phyloP scores from a whole-genome alignment of 2,329 filamentous ascomycete genomes.

The Penicillium decumbens region DNA sequence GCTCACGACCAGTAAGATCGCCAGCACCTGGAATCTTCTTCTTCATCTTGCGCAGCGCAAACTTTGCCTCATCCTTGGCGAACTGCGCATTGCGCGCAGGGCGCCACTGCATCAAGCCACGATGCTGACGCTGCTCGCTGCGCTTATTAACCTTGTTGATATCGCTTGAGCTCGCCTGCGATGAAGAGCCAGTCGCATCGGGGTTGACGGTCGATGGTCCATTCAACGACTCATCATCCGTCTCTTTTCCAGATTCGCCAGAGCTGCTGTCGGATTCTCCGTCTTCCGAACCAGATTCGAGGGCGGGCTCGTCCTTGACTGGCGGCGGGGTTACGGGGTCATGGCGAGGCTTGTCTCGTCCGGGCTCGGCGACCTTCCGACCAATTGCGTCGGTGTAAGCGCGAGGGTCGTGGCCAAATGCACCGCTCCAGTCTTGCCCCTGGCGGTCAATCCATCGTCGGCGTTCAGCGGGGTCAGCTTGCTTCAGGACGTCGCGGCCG shows the following conservation, averaged over 20 bases:
- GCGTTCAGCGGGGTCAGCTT: conserved; percentile 62
- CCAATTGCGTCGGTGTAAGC: conserved; percentile 52
- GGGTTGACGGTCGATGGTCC: conserved; percentile 18
- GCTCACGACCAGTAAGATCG: conserved; percentile 70
- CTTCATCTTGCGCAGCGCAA: conserved; percentile 68
- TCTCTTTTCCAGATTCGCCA: conserved; percentile 5
- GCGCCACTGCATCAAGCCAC: conserved; percentile 92
- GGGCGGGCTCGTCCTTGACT: conserved; percentile 24
- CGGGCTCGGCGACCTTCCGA: conserved; percentile 54
- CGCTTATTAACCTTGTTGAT: conserved; percentile 39
- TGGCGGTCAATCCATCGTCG: conserved; percentile 72
- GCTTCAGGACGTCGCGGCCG: conserved; percentile 73
- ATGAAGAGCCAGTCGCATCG: conserved; percentile 14
- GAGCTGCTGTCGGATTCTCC: conserved; percentile 23
- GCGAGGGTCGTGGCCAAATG: conserved; percentile 74
- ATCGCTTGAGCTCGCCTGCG: conserved; percentile 14
- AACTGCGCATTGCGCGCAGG: conserved; percentile 82
- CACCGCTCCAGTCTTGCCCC: conserved; percentile 80
- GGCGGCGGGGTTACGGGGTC: conserved; percentile 49
- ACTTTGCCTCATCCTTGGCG: conserved; percentile 80
- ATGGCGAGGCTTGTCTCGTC: conserved; percentile 49
- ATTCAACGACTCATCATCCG: conserved; percentile 1
- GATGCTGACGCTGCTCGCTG: conserved; percentile 72
- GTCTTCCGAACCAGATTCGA: conserved; percentile 1
- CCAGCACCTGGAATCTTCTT: conserved; percentile 61